Evolutionary conservation across 176 grass and related monocot genomes (phyloP).

Genomic region (Dendrocalamus sinicus): DNA sequence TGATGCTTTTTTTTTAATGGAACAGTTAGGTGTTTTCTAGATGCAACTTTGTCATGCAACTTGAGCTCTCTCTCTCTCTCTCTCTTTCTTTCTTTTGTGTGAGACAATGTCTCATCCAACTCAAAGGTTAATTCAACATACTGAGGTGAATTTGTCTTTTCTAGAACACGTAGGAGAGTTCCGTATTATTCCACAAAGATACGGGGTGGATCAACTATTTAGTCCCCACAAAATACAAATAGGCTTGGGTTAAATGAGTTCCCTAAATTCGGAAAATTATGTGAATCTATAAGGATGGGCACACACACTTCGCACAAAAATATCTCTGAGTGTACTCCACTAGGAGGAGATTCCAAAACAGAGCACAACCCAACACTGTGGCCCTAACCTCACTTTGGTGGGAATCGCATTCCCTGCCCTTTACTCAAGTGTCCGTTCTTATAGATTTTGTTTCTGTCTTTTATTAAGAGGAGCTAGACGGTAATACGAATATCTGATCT

Average conservation of each 20-base stretch:
- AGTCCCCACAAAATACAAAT: too few relatives aligned
- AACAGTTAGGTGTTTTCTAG: too few relatives aligned
- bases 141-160: background rate
- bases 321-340: background rate
- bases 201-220: too few relatives aligned
- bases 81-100: background rate
- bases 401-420: too few relatives aligned
- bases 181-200: too few relatives aligned
- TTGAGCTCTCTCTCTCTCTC: background rate
- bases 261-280: too few relatives aligned
- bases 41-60: background rate
- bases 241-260: too few relatives aligned
- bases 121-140: background rate
- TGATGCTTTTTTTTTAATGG: background rate
- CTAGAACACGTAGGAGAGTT: too few relatives aligned
- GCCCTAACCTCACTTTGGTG: constrained; percentile 23
- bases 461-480: too few relatives aligned
- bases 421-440: too few relatives aligned
- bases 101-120: background rate
- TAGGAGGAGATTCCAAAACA: constrained; percentile 30
- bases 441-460: too few relatives aligned
- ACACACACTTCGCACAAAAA: background rate
- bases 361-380: constrained; percentile 6
- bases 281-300: background rate
- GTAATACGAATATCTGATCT: too few relatives aligned